Evolutionary conservation across 2,329 filamentous ascomycete genomes (phyloP), one percentile per base, ranked within the genome.

Genomic region (Pestalotiopsis sp.): DNA sequence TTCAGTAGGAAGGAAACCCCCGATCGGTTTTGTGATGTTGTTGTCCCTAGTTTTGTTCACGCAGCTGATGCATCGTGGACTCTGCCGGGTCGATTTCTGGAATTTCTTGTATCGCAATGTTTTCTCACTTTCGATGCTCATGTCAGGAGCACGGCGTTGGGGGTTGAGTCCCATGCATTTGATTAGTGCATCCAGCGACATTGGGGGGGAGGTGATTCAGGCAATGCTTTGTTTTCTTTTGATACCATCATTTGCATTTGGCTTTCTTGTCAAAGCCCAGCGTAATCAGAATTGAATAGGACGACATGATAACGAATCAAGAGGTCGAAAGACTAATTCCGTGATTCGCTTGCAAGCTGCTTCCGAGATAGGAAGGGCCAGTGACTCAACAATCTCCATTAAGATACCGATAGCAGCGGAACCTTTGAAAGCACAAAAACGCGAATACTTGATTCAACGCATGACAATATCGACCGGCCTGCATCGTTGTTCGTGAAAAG

Each of bases 141-240:
- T 72, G 73, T 45, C 73, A 74, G 72, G 75, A 75, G 67, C 73
- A 70, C 67, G 68, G 36, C 25, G 25, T 25, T 39, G 45, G 20
- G 25, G 45, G 17, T 20, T 56, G 9, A 31, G 13, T 38, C 23
- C 23, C 27, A 66, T 56, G 57, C 61, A 49, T 52, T 38, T 41
- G 4, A 61, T 56, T 41, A 41, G 20, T 39, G 39, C 20, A 63
- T 56, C 5, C 41, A 57, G 27, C 4, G 56, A 14, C 20, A 57
- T 17, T 23, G 23, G 12, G 31, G 49, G 39, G 49, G 49, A 58
- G 23, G 41, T 52, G 56, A 25, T 36, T 5, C 38, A 52, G 45
- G 63, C 41, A 52, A 66, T 13, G 17, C 45, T n/a, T n/a, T 52
- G 20, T 17, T 52, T 52, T 52, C 17, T n/a, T 20, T 52, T 52